Evolutionary conservation across 768 basidiomycete species (phyloP).

Genomic region (Amanita muscaria): DNA sequence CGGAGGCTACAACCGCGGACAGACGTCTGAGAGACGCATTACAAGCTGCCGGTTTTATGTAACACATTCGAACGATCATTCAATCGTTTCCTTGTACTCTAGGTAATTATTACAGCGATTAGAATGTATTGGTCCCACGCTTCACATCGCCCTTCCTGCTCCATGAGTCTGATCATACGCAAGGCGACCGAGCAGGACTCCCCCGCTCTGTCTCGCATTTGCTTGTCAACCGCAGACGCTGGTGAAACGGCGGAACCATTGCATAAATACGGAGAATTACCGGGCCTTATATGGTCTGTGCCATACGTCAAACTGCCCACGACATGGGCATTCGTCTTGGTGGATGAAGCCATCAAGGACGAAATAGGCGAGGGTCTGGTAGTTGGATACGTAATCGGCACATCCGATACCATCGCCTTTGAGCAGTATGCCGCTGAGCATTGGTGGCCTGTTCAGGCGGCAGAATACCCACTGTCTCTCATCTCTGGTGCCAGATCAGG

Average conservation of each 20-base stretch:
- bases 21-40: conserved; percentile 50
- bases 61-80: background rate
- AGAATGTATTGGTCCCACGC: no score
- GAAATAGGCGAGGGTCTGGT: conserved; percentile 31
- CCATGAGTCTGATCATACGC: conserved; percentile 44
- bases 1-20: conserved; percentile 44
- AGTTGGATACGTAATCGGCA: conserved; percentile 66
- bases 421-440: conserved; percentile 42
- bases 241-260: conserved; percentile 55
- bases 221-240: conserved; percentile 65
- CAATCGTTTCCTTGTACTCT: conserved; percentile 1
- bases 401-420: conserved; percentile 58
- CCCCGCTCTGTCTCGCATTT: conserved; percentile 56
- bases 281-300: conserved; percentile 64
- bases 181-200: conserved; percentile 45
- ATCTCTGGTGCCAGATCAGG: conserved; percentile 23
- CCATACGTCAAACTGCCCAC: conserved; percentile 65
- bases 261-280: conserved; percentile 56
- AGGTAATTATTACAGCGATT: no score
- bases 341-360: conserved; percentile 23
- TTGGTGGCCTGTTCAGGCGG: conserved; percentile 62
- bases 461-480: conserved; percentile 38
- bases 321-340: conserved; percentile 70
- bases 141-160: no score
- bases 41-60: conserved; percentile 48